Evolutionary conservation across 179 eudicot genomes (phyloP), one percentile per base, ranked within the genome.

Genomic region (Patellifolia procumbens): DNA sequence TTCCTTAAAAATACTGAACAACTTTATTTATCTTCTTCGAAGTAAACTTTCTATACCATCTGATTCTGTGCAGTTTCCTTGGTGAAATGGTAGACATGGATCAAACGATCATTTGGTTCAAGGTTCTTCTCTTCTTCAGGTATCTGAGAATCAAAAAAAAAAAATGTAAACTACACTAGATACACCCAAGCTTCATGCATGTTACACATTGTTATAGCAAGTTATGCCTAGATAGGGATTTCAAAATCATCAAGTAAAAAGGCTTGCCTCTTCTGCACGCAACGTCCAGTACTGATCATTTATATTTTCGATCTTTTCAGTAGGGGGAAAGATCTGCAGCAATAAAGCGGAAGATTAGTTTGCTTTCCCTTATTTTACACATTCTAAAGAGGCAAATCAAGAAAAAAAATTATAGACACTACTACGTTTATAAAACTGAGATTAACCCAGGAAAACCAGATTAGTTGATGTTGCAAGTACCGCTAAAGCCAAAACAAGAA

Each of bases 221-320:
- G 29, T 56, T 3, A 45, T 45, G 52, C 51, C 48, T 49, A 31
- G 51, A 34, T 12, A 31, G 24, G 59, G 10, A 64, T 19, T 37
- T 17, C 46, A 12, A 7, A 82, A 7, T n/a, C 26, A 26, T 42
- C 28, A 63, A 39, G 49, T 22, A 28, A 52, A 67, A 55, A 48
- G 61, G 78, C 84, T 82, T 82, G 82, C 97, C 92, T 92, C 97
- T 81, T 92, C 97, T 19, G 96, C 97, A 70, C 96, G 91, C 70
- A 92, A 64, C 13, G 93, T 91, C 97, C 97, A 92, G 85, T 89
- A 91, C 73, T 92, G 96, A 70, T 92, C 97, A 86, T 92, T 91
- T 72, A 92, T 88, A 77, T 86, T 88, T 81, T 91, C 97, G 79
- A 92, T 91, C 83, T 89, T 92, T 76, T 92, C 97, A 77, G 26